These are phyloP conservation scores for Trematosphaeria pertusa DNA, from an alignment of 2,329 filamentous ascomycete genomes.

Conservation along the genomic window DNA sequence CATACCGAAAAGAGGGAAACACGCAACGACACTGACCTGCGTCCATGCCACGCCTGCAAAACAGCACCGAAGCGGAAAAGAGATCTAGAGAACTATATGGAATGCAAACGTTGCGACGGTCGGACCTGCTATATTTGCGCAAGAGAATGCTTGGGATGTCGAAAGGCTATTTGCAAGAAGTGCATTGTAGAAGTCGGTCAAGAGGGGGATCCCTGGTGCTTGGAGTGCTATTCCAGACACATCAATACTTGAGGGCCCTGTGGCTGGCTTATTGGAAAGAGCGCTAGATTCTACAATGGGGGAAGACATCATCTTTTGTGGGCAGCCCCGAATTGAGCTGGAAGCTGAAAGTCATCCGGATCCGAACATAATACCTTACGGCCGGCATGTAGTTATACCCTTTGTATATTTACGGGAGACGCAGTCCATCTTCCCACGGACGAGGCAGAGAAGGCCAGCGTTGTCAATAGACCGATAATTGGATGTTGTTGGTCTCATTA, in stretches of 20 bases:
- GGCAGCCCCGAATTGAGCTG: too few species aligned
- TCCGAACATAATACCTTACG: too few species aligned
- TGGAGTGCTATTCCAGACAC: conserved; percentile 60
- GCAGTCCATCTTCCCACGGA: too few species aligned
- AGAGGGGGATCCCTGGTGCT: conserved; percentile 71
- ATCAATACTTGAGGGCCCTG: conserved; percentile 33
- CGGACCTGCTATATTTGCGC: conserved; percentile 75
- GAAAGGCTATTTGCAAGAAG: conserved; percentile 67
- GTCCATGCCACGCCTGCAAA: conserved; percentile 72
- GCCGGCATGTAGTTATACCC: too few species aligned
- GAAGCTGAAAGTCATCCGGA: too few species aligned
- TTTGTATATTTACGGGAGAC: too few species aligned
- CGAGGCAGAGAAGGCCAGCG: too few species aligned
- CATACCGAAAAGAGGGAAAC: conserved; percentile 6
- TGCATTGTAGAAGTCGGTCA: conserved; percentile 71
- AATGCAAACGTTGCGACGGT: conserved; percentile 67
- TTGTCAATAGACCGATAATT: too few species aligned
- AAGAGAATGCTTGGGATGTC: conserved; percentile 64
- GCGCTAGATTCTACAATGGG: too few species aligned
- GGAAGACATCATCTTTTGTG: too few species aligned
- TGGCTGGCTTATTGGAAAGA: too few species aligned
- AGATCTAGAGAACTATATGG: conserved; percentile 70
- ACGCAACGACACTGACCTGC: conserved; percentile 28
- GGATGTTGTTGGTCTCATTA: too few species aligned
- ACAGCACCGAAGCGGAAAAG: conserved; percentile 69